Percentiles rank a stretch among this genome's conserved stretches.
These are phyloP conservation scores for Salisapilia sapeloensis DNA, from an alignment of 352 stramenopile genomes.

Conservation along the genomic window DNA sequence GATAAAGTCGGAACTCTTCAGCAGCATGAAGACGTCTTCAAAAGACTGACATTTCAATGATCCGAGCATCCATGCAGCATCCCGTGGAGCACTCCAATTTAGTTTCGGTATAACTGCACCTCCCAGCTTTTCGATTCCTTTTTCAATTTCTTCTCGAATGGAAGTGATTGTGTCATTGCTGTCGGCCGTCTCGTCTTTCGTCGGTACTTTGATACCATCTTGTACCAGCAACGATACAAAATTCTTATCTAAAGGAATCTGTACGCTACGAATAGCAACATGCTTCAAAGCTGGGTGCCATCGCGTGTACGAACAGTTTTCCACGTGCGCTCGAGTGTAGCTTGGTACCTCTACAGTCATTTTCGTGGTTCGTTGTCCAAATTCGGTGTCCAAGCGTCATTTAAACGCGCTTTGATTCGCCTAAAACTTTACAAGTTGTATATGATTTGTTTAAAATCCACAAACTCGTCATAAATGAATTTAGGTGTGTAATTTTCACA, in stretches of 20 bases:
- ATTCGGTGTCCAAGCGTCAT: too few species aligned
- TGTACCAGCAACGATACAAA: constrained; percentile 50
- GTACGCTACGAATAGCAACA: constrained; percentile 43
- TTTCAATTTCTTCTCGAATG: constrained; percentile 42
- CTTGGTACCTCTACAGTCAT: constrained; percentile 5
- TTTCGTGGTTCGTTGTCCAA: neutral
- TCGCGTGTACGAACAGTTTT: constrained; percentile 57
- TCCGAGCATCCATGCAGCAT: constrained; percentile 87
- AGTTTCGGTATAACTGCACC: constrained; percentile 80
- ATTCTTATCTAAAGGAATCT: constrained; percentile 22
- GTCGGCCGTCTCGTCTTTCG: constrained; percentile 4
- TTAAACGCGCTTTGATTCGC: constrained; percentile 2
- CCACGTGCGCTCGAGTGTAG: constrained; percentile 53
- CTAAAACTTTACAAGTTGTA: neutral
- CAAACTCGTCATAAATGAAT: too few species aligned
- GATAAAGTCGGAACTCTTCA: constrained; percentile 79
- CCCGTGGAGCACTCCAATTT: constrained; percentile 88
- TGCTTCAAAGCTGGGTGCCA: constrained; percentile 49
- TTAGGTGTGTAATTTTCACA: neutral
- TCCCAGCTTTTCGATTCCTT: constrained; percentile 36
- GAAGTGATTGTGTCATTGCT: constrained; percentile 20
- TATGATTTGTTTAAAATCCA: neutral
- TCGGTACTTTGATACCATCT: constrained; percentile 43
- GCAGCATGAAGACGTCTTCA: constrained; percentile 68
- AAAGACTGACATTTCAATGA: constrained; percentile 61